Conservation (phyloP, 768 basidiomycete species). For the Pleurotus eryngii region DNA sequence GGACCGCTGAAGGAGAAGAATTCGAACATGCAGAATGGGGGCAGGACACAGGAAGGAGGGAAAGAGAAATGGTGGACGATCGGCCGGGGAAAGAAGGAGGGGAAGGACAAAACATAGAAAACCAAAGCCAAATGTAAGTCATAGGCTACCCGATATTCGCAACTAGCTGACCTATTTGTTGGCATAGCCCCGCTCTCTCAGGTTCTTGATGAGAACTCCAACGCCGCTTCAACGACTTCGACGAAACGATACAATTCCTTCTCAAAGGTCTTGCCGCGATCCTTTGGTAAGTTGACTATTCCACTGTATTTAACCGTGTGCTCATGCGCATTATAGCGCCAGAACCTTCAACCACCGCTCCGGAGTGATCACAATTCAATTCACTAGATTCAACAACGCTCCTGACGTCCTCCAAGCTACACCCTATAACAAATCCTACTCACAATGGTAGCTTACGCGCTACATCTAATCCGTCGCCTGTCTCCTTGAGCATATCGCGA, state of each 20-base stretch:
- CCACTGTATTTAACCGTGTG: not conserved
- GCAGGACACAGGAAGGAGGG: constrained; percentile 36
- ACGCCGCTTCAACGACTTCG: constrained; percentile 18
- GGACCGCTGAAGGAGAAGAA: constrained; percentile 6
- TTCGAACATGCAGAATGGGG: constrained; percentile 21
- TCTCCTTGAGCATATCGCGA: constrained; percentile 14
- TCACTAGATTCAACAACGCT: constrained; percentile 2
- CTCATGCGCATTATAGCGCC: not conserved
- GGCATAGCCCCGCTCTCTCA: constrained; percentile 6
- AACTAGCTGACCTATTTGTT: constrained; percentile 8
- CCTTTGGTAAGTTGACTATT: constrained; percentile 19
- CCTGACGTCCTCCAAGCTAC: constrained; percentile 1
- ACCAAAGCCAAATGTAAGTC: constrained; percentile 35
- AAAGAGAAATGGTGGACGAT: constrained; percentile 83
- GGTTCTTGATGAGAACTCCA: constrained; percentile 4
- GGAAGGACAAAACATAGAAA: constrained; percentile 57
- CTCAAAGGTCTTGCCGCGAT: constrained; percentile 13
- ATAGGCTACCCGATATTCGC: constrained; percentile 15
- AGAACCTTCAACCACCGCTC: constrained; percentile 1
- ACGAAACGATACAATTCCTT: constrained; percentile 67
- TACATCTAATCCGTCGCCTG: constrained; percentile 26
- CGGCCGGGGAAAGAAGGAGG: constrained; percentile 69
- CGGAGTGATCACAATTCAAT: constrained; percentile 4
- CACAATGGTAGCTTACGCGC: constrained; percentile 37
- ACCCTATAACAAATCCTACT: constrained; percentile 4